Percentiles rank a stretch among this genome's conserved stretches.
phyloP scores from a whole-genome alignment of 257 asterid genomes.

The Solanum clarkiae region DNA sequence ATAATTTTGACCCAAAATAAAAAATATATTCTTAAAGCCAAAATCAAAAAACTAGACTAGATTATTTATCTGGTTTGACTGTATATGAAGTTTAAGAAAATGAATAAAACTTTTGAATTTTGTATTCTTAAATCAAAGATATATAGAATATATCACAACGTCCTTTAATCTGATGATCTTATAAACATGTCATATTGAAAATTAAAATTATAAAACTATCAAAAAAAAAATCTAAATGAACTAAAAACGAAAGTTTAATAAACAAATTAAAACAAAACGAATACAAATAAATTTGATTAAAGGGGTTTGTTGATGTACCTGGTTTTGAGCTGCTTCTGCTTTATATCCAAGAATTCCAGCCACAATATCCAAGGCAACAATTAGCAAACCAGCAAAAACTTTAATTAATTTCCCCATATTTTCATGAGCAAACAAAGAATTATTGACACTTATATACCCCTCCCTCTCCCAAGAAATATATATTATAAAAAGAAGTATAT shows the following conservation, averaged over 20 bases:
- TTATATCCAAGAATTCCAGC: conserved; percentile 71
- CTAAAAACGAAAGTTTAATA: background rate
- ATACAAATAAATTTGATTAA: background rate
- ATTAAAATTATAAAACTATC: no score
- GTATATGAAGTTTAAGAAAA: background rate
- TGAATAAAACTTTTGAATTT: background rate
- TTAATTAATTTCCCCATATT: conserved; percentile 50
- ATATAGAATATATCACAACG: background rate
- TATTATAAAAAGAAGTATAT: background rate
- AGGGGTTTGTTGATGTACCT: conserved; percentile 21
- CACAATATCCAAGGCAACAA: conserved; percentile 51
- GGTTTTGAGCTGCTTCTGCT: conserved; percentile 72
- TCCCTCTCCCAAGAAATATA: background rate
- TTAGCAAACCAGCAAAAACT: conserved; percentile 44
- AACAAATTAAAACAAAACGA: background rate
- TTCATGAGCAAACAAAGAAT: background rate
- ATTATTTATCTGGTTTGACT: background rate
- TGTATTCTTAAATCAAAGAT: background rate
- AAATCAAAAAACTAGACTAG: no score
- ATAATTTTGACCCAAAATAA: background rate
- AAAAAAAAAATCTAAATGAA: background rate
- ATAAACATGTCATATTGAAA: background rate
- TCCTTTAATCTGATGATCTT: background rate
- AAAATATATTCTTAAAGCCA: background rate
- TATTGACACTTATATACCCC: background rate